Evolutionary conservation across 805 yeast genomes (phyloP), one percentile per base, ranked within the genome.

Genomic region (Candida coleopterorum): DNA sequence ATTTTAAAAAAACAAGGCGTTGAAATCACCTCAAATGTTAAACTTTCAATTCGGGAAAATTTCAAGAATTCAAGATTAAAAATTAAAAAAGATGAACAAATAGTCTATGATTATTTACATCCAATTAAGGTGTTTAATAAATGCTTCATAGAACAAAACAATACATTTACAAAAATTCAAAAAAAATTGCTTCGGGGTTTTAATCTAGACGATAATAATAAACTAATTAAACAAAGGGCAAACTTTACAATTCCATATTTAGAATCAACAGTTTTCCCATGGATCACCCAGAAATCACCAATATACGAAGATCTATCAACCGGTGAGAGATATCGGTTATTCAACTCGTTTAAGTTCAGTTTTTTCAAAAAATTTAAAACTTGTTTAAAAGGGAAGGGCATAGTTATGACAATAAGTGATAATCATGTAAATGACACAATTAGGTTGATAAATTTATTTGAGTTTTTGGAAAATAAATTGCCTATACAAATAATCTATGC

Each of bases 401-500:
- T 63, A 27, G 69, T 59, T 3, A 32, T 63, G 38, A 56, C 66
- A 2, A 44, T 62, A 9, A 38, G 50, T 1, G 62, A 63, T 37
- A 31, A 27, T 1, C 62, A 56, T 40, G 38, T 58, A 2, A 48
- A 53, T 9, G 44, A 43, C 29, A 35, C 49, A 4, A 26, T 54
- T 1, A 32, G 58, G 25, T 44, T 63, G 12, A 45, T 63, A 14
- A 54, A 51, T 25, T 29, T 59, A 7, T 50, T 63, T 23, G 49
- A 64, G 8, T 52, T 50, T 10, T 39, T 59, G 31, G 46, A 47
- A 5, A 63, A 62, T 35, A 37, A 32, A 7, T 47, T 62, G 10
- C 70, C 68, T 4, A 59, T 63, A 23, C 54, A 63, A 40, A 45
- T 63, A 5, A 37, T 62, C 4, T 55, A 53, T 42, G 46, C 50